phyloP scores from a whole-genome alignment of 805 yeast genomes.

The Wickerhamiella musiphila region DNA sequence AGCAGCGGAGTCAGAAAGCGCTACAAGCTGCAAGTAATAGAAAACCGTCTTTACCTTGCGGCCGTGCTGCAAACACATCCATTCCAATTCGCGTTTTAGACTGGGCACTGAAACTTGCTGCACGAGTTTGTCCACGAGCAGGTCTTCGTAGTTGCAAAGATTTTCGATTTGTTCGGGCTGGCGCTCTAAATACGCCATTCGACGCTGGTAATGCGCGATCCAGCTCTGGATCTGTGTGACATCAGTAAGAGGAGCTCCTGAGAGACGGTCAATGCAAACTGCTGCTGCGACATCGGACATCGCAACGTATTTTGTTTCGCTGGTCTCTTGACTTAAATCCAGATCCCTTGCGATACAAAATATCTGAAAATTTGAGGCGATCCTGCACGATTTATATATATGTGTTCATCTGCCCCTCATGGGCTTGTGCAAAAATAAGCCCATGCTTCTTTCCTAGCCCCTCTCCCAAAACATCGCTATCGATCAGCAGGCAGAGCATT shows the following conservation, averaged over 20 bases:
- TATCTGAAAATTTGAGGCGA: too few species aligned
- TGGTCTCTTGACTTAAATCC: too few species aligned
- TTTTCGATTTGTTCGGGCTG: not conserved
- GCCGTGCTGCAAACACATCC: conserved; percentile 7
- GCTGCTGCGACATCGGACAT: too few species aligned
- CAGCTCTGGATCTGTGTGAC: not conserved
- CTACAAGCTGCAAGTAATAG: conserved; percentile 5
- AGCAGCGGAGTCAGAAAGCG: not conserved
- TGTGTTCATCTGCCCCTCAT: too few species aligned
- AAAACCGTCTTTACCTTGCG: conserved; percentile 5
- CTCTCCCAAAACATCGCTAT: too few species aligned
- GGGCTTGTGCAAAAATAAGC: too few species aligned
- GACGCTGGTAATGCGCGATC: not conserved
- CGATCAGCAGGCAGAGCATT: too few species aligned
- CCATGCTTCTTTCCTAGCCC: too few species aligned
- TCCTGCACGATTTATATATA: too few species aligned
- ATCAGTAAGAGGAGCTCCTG: conserved; percentile 1
- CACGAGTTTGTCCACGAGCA: conserved; percentile 5
- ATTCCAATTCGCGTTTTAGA: conserved; percentile 4
- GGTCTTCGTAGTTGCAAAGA: conserved; percentile 1
- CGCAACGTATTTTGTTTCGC: too few species aligned
- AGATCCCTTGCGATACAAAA: too few species aligned
- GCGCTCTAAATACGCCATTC: not conserved
- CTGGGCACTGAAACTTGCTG: conserved; percentile 3
- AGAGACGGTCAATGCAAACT: not conserved